A percentile compares a stretch with the other conserved stretches of the same genome.
Conservation (phyloP, 305 asterid genomes). For the Plantago rigida region DNA sequence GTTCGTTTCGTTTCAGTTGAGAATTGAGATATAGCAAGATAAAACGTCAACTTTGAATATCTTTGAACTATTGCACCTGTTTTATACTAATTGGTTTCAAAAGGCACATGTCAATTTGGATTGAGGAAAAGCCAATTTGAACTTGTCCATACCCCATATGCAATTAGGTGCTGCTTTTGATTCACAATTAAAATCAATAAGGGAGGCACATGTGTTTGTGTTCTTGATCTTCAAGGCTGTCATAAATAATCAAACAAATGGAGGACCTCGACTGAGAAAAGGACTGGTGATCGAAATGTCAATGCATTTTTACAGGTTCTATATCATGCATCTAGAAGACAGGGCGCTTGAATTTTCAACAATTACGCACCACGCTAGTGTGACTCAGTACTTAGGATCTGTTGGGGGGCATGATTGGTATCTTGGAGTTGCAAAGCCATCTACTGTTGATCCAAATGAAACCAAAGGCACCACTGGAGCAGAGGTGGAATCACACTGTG, state of each 20-base stretch:
- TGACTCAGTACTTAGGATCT: conserved; percentile 82
- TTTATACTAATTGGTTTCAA: neutral
- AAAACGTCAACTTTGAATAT: no score
- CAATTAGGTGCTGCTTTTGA: no score
- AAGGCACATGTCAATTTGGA: no score
- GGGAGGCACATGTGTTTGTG: no score
- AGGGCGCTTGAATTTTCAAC: conserved; percentile 49
- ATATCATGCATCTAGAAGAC: conserved; percentile 63
- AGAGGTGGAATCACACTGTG: conserved; percentile 40
- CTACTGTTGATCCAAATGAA: conserved; percentile 42
- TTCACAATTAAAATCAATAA: no score
- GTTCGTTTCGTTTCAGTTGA: no score
- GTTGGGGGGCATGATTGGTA: conserved; percentile 73
- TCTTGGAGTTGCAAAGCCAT: conserved; percentile 75
- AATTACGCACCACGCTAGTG: conserved; percentile 77
- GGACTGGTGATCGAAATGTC: neutral
- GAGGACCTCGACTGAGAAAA: neutral
- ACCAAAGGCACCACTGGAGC: conserved; percentile 23
- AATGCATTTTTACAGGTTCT: conserved; percentile 41
- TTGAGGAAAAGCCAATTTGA: no score
- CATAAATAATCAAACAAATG: neutral
- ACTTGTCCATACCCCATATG: no score
- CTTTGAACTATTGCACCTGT: no score
- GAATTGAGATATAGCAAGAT: no score
- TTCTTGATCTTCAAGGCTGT: no score